Evolutionary conservation across 129 eudicot genomes (phyloP).

Genomic region (Chrysanthemum lavandulifolium): DNA sequence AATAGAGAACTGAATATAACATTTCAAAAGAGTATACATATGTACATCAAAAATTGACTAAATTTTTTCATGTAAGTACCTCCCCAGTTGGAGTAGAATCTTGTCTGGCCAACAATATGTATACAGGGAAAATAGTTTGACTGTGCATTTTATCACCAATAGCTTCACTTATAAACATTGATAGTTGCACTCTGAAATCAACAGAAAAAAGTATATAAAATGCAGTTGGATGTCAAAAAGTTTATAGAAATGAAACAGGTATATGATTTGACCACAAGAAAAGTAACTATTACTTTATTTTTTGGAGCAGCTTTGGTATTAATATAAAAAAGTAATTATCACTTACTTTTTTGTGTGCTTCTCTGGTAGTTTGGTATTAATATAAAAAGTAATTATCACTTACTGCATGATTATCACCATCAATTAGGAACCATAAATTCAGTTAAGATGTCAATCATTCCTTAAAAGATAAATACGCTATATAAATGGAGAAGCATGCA

Average conservation of each 20-base stretch:
- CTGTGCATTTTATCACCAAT: conserved; percentile 40
- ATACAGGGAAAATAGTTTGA: conserved; percentile 60
- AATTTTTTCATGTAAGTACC: conserved; percentile 37
- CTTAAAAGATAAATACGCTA: not conserved
- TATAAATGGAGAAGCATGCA: not conserved
- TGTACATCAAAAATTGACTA: not conserved
- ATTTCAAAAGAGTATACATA: too few species aligned
- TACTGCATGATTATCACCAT: conserved; percentile 47
- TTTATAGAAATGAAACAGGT: not conserved
- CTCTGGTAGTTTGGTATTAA: conserved; percentile 50
- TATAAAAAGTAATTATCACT: conserved; percentile 2
- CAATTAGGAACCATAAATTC: conserved; percentile 24
- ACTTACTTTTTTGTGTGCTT: conserved; percentile 66
- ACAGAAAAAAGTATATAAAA: too few species aligned
- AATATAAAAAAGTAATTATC: not conserved
- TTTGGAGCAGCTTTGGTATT: not conserved
- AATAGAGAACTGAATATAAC: conserved; percentile 29
- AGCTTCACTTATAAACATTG: conserved; percentile 57
- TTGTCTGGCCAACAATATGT: conserved; percentile 45
- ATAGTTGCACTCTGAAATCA: conserved; percentile 57
- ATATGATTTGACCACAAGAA: not conserved
- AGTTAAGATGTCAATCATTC: too few species aligned
- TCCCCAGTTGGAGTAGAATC: conserved; percentile 43
- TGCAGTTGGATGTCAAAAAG: not conserved
- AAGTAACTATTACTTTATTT: not conserved